Base-by-base conservation (phyloP, 495 filamentous ascomycete species). In the Podospora pseudopauciseta region DNA sequence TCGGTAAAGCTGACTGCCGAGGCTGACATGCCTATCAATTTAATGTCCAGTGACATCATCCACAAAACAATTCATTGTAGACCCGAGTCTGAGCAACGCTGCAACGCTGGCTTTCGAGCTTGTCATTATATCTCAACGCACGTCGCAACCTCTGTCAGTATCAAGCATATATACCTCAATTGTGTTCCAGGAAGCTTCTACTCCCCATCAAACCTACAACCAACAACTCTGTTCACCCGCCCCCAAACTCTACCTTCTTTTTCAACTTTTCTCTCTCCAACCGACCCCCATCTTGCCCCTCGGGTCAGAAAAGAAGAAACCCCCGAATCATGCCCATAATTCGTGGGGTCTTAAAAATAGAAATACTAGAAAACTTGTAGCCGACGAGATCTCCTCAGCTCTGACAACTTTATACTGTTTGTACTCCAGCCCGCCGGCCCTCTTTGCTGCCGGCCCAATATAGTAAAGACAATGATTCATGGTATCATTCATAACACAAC, bases 401-500 rank as follows among this genome's bases (percentile, higher is more conserved):
- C 39, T 49, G 39, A 49, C 39, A 11, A 49, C 39, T 49, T 13
- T 49, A 16, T 32, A 49, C 39, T 49, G 39, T 49, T 49, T 49
- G 39, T 49, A 49, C 39, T 49, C 39, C 39, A 23, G 39, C 13
- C 13, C 15, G 15, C 39, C 23, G 23, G 7, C 39, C 39, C 23
- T 23, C 23, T 23, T 16, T 49, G 39, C 9, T 49, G 39, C 39
- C 55, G 55, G 55, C 55, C 55, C 5, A 58, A 26, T 58, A 20
- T 20, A 58, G 23, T 20, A 58, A 26, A 58, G 23, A 58, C 55
- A 58, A 58, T 65, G 62, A 65, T 69, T 69, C 67, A 34, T 69
- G 67, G 67, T 69, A 69, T 69, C 67, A 65, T 69, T 65, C 60
- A 44, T 20, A 58, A 19, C 55, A 58, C 55, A 58, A 58, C 55